These are phyloP conservation scores for Cryptococcus hybrid DNA, from an alignment of 1,284 basidiomycete species.

Conservation along the genomic window DNA sequence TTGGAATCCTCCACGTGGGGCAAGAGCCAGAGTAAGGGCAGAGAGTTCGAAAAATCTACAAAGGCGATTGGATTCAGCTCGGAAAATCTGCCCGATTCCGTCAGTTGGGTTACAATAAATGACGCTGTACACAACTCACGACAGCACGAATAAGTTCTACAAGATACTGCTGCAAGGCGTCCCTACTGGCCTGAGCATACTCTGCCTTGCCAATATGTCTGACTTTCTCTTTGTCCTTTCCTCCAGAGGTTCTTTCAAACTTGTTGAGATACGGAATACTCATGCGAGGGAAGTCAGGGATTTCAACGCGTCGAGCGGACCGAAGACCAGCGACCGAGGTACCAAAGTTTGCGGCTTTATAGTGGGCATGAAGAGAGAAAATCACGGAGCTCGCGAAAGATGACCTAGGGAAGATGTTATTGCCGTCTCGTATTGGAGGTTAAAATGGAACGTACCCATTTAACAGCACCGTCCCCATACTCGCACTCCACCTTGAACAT, in stretches of 20 bases:
- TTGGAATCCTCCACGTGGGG: constrained; percentile 72
- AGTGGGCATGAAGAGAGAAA: constrained; percentile 91
- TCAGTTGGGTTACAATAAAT: neutral
- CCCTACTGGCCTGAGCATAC: constrained; percentile 78
- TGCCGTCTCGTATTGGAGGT: neutral
- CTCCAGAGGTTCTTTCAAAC: constrained; percentile 46
- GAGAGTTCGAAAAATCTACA: constrained; percentile 95
- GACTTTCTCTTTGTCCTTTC: constrained; percentile 55
- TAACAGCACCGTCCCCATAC: constrained; percentile 90
- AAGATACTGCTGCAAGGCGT: constrained; percentile 84
- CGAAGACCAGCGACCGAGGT: constrained; percentile 52
- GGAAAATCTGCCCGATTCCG: constrained; percentile 75
- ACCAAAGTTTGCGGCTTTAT: constrained; percentile 74
- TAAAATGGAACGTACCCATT: constrained; percentile 61
- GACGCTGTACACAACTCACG: constrained; percentile 54
- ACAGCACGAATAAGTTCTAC: constrained; percentile 84
- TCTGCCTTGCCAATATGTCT: constrained; percentile 55
- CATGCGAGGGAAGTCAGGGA: constrained; percentile 91
- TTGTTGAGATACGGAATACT: constrained; percentile 35
- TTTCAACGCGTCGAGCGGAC: constrained; percentile 62
- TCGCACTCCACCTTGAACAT: constrained; percentile 65
- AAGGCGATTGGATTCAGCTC: constrained; percentile 86
- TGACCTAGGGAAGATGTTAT: constrained; percentile 55
- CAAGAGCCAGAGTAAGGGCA: constrained; percentile 78
- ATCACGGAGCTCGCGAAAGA: constrained; percentile 91